phyloP scores from a whole-genome alignment of 192 early-diverging fungal genomes.

The Nowakowskiella sp. region DNA sequence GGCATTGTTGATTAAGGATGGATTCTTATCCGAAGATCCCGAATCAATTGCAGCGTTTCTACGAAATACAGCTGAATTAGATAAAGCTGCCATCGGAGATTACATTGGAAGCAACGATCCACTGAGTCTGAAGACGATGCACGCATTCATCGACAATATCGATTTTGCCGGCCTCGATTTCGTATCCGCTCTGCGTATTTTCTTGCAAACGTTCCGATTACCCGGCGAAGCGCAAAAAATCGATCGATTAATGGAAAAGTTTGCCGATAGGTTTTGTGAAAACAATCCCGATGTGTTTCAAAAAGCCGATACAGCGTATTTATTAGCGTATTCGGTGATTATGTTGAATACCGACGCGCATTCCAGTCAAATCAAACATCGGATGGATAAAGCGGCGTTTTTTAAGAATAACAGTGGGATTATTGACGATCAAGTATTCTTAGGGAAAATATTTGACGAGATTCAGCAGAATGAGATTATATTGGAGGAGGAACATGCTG shows the following conservation, averaged over 20 bases:
- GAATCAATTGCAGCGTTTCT: slow-evolving; percentile 42
- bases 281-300: slow-evolving; percentile 51
- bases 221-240: slow-evolving; percentile 64
- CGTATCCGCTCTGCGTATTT: slow-evolving; percentile 44
- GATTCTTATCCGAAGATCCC: slow-evolving; percentile 36
- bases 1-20: slow-evolving; percentile 34
- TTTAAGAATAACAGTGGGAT: slow-evolving; percentile 71
- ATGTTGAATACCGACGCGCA: slow-evolving; percentile 62
- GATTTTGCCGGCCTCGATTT: slow-evolving; percentile 47
- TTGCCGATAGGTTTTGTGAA: slow-evolving; percentile 58
- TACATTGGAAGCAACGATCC: slow-evolving; percentile 48
- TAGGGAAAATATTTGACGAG: slow-evolving; percentile 73
- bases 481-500: slow-evolving; percentile 81
- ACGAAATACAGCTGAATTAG: slow-evolving; percentile 28
- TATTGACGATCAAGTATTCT: slow-evolving; percentile 71
- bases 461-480: slow-evolving; percentile 80
- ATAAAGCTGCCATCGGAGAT: slow-evolving; percentile 50
- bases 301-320: slow-evolving; percentile 56
- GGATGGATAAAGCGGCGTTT: slow-evolving; percentile 51
- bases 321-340: slow-evolving; percentile 54
- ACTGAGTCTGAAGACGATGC: slow-evolving; percentile 49
- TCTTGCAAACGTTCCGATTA: slow-evolving; percentile 53
- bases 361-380: slow-evolving; percentile 45
- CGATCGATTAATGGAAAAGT: slow-evolving; percentile 59
- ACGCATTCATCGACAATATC: slow-evolving; percentile 47